Percentiles rank a stretch among this genome's conserved stretches.
Conservation (phyloP, 805 yeast species). For the Yamadazyma takamatsuzukensis region DNA sequence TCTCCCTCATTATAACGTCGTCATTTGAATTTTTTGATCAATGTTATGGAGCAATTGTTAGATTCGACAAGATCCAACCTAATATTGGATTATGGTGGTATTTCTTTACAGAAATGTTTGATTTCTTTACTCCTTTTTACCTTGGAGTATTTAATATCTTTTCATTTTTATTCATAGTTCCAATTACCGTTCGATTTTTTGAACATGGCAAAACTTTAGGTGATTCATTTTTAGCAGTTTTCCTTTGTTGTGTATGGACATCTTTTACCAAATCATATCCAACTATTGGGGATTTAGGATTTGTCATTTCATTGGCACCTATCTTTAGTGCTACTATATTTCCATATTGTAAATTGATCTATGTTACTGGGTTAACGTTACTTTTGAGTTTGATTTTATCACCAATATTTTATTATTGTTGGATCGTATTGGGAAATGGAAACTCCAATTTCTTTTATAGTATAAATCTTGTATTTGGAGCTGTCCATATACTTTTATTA, state of each 20-base stretch:
- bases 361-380: conserved; percentile 46
- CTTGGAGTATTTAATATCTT: conserved; percentile 79
- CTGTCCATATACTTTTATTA: conserved; percentile 63
- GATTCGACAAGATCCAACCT: conserved; percentile 73
- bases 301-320: conserved; percentile 34
- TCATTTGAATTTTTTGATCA: conserved; percentile 24
- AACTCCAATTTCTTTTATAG: conserved; percentile 96
- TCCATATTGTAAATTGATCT: conserved; percentile 45
- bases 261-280: conserved; percentile 83
- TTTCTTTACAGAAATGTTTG: conserved; percentile 92
- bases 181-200: conserved; percentile 66
- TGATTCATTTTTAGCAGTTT: conserved; percentile 58
- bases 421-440: conserved; percentile 94
- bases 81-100: conserved; percentile 99
- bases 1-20: conserved; percentile 22
- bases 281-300: conserved; percentile 69
- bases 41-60: conserved; percentile 53
- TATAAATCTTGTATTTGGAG: conserved; percentile 74
- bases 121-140: conserved; percentile 80
- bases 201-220: conserved; percentile 22
- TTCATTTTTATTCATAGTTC: conserved; percentile 61
- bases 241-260: conserved; percentile 38
- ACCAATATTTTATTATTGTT: conserved; percentile 87
- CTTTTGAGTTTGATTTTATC: conserved; percentile 57
- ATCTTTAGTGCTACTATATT: conserved; percentile 45